These are phyloP conservation scores for Davidsoniella virescens DNA, from an alignment of 2,329 filamentous ascomycete genomes.

Conservation along the genomic window DNA sequence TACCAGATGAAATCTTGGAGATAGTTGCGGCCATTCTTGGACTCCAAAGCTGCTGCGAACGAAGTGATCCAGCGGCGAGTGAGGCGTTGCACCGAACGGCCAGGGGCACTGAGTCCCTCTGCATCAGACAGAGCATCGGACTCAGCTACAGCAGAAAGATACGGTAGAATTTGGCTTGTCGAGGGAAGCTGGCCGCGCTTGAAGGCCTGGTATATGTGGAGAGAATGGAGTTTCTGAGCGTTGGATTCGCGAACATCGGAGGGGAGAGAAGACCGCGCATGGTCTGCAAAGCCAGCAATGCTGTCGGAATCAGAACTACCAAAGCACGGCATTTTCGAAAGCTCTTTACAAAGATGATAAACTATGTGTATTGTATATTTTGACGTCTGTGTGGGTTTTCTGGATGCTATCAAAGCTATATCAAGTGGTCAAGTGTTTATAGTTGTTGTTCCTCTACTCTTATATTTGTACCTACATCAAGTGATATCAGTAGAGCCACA, in stretches of 20 bases:
- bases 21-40: constrained; percentile 74
- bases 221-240: constrained; percentile 81
- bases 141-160: constrained; percentile 62
- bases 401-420: too few species aligned
- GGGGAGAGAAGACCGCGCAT: background rate
- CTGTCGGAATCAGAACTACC: constrained; percentile 3
- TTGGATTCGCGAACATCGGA: constrained; percentile 51
- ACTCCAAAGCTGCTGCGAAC: constrained; percentile 62
- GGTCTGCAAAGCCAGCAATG: background rate
- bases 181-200: constrained; percentile 81
- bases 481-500: too few species aligned
- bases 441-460: background rate
- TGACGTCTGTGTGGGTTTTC: too few species aligned
- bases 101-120: constrained; percentile 53
- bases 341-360: background rate
- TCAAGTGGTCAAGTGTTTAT: too few species aligned
- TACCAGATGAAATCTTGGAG: constrained; percentile 89
- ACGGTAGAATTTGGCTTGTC: constrained; percentile 66
- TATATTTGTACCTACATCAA: too few species aligned
- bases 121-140: constrained; percentile 33
- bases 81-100: constrained; percentile 55
- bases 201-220: constrained; percentile 77
- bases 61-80: constrained; percentile 58
- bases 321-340: background rate
- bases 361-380: background rate